phyloP scores from a whole-genome alignment of 148 eudicot species.

The Mesembryanthemum crystallinum region DNA sequence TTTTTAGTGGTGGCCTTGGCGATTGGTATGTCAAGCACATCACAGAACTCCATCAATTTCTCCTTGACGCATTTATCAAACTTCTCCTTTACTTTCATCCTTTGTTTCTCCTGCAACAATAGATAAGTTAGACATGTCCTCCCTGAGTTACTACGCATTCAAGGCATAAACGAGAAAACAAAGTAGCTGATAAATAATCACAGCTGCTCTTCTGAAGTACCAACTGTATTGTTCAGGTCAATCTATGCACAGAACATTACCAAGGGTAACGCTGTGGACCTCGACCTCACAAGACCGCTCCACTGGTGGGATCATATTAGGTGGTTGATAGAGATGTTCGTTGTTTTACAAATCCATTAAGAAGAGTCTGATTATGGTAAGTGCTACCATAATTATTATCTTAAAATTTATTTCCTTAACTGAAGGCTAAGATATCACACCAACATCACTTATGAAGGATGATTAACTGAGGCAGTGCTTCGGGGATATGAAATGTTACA shows the following conservation, averaged over 20 bases:
- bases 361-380: no score
- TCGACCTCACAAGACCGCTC: no score
- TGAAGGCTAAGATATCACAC: background rate
- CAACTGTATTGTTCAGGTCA: background rate
- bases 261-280: background rate
- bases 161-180: background rate
- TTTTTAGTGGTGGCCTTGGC: slow-evolving; percentile 57
- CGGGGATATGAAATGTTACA: background rate
- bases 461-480: background rate
- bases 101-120: slow-evolving; percentile 80
- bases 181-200: slow-evolving; percentile 2
- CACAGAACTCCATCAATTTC: slow-evolving; percentile 77
- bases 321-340: no score
- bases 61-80: slow-evolving; percentile 81
- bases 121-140: background rate
- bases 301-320: no score
- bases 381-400: no score
- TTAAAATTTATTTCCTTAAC: background rate
- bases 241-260: background rate
- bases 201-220: background rate
- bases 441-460: background rate
- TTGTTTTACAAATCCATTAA: no score
- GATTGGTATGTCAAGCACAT: slow-evolving; percentile 76
- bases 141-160: background rate
- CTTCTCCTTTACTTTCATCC: slow-evolving; percentile 75